These are phyloP conservation scores for Prunella vulgaris DNA, from an alignment of 257 asterid species.

Conservation along the genomic window DNA sequence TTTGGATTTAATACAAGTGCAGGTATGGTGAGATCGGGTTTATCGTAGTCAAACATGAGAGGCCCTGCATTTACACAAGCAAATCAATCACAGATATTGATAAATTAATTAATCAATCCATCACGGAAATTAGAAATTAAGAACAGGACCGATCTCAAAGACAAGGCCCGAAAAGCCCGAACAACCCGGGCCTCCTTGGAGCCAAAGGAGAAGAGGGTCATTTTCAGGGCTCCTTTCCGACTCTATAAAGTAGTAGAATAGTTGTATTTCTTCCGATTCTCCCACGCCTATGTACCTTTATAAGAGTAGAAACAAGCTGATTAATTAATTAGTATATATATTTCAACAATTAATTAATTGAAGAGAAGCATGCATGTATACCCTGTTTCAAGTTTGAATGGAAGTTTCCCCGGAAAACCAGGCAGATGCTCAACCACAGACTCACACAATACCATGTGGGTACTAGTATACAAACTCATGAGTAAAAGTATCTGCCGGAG, in stretches of 20 bases:
- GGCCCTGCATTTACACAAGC: constrained; percentile 38
- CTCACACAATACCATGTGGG: neutral
- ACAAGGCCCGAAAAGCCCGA: constrained; percentile 15
- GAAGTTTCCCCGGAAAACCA: constrained; percentile 36
- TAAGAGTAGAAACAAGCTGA: no score
- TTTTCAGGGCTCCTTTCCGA: constrained; percentile 35
- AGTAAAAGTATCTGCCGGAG: neutral
- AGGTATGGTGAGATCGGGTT: constrained; percentile 47
- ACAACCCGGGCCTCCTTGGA: constrained; percentile 29
- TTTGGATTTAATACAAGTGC: constrained; percentile 35
- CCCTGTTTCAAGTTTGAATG: constrained; percentile 36
- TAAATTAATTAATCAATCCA: no score
- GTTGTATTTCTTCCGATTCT: constrained; percentile 37
- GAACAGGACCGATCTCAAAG: constrained; percentile 16
- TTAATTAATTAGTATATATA: no score
- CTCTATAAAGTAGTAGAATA: constrained; percentile 52
- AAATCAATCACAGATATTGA: no score
- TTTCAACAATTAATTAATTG: neutral
- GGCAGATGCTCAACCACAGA: constrained; percentile 24
- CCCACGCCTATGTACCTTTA: constrained; percentile 48
- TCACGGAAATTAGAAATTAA: no score
- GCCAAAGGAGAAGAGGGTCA: constrained; percentile 44
- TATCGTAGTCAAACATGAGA: constrained; percentile 27
- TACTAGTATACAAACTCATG: neutral
- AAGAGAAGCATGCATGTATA: neutral